Base-by-base conservation (phyloP, 2,329 filamentous ascomycete genomes). In the Chrysosporium keratinophilum region DNA sequence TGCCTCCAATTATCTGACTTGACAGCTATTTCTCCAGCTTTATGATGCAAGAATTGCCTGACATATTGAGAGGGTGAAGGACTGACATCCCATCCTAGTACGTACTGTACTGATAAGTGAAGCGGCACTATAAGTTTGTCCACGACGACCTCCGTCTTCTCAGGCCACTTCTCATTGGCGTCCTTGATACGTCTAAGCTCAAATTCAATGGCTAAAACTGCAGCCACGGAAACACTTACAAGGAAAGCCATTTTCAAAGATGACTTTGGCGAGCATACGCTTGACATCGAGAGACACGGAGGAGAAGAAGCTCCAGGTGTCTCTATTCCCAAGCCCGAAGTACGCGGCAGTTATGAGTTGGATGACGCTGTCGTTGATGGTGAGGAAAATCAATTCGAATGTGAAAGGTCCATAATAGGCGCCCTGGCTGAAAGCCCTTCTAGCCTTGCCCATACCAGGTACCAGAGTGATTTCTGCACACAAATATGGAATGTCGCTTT, bases 401-500 rank as follows among this genome's bases (percentile, higher is more conserved):
- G n/a, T 33, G 31, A 15, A 40, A 43, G 11, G 3, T 43, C 37
- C 3, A 15, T 19, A 10, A 49, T 14, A 19, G n/a, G 35, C 12
- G 48, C 3, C 11, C 7, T 28, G 3, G 33, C 20, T 40, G 39
- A 50, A 37, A 10, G 6, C 14, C 12, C 31, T 31, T 9, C 5
- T 45, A 56, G 54, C 33, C n/a, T 17, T 56, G 23, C 54, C 54
- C 5, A 45, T 56, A 33, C 31, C 45, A 9, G 51, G 52, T 2
- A 51, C 55, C 19, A 54, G 47, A 35, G 46, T 57, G 11, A 33
- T 54, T 7, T 50, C 51, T 11, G 37, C 52, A 33, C 28, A 47
- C n/a, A 31, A 41, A n/a, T 54, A 54, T 51, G 55, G 55, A 12
- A 50, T 41, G 51, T 57, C 55, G 20, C 37, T 51, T 5, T 57